phyloP scores from a whole-genome alignment of 306 rosid genomes.

The Ammopiptanthus mongolicus region DNA sequence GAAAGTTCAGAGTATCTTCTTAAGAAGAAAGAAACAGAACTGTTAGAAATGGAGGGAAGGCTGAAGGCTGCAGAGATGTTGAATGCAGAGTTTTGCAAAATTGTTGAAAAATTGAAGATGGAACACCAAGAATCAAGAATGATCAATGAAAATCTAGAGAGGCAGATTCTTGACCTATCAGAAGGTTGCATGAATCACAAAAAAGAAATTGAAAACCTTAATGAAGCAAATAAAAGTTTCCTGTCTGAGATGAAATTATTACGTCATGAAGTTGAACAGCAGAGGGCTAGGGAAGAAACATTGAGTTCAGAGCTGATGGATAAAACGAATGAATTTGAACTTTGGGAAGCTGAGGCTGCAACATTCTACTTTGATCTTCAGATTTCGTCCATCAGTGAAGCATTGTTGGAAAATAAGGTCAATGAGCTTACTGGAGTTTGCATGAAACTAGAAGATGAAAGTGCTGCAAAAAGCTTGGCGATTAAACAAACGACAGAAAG shows the following conservation, averaged over 20 bases:
- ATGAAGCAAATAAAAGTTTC: slow-evolving; percentile 46
- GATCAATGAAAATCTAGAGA: slow-evolving; percentile 46
- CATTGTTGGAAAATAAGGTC: slow-evolving; percentile 75
- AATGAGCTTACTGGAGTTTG: slow-evolving; percentile 73
- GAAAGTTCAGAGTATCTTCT: slow-evolving; percentile 42
- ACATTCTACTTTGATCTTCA: slow-evolving; percentile 90
- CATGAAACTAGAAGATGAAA: slow-evolving; percentile 58
- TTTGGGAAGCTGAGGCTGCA: slow-evolving; percentile 95
- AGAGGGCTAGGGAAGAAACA: slow-evolving; percentile 61
- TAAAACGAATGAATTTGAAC: slow-evolving; percentile 68
- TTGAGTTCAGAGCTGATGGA: slow-evolving; percentile 73
- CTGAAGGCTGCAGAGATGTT: slow-evolving; percentile 45
- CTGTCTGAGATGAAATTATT: slow-evolving; percentile 51
- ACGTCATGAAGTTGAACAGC: slow-evolving; percentile 58
- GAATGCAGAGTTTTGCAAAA: slow-evolving; percentile 51
- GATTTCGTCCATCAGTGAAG: slow-evolving; percentile 72
- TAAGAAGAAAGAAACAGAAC: slow-evolving; percentile 47
- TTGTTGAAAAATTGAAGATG: slow-evolving; percentile 54
- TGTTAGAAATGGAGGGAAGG: slow-evolving; percentile 57
- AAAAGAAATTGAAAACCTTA: slow-evolving; percentile 58
- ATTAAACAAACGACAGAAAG: slow-evolving; percentile 55
- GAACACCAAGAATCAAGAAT: slow-evolving; percentile 46
- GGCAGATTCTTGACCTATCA: slow-evolving; percentile 55
- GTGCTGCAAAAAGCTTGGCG: slow-evolving; percentile 51
- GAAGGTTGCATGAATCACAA: slow-evolving; percentile 53